Conservation (phyloP, 2,329 filamentous ascomycete genomes). For the Ophiostoma sp. region DNA sequence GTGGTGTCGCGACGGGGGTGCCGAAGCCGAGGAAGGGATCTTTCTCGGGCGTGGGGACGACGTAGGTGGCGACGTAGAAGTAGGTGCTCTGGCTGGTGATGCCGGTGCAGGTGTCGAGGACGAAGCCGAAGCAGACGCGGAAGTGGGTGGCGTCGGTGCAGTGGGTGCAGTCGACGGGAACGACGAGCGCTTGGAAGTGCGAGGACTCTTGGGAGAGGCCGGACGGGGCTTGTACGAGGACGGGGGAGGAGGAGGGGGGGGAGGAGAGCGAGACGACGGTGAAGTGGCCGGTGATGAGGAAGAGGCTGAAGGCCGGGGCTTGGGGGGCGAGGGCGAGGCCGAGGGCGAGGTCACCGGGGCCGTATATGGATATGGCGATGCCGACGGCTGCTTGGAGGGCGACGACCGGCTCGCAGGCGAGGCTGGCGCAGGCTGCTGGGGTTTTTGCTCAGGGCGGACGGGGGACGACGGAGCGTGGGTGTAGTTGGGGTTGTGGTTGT, state of each 20-base stretch:
- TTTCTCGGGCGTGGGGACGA: slow-evolving; percentile 15
- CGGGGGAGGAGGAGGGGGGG: slow-evolving; percentile 10
- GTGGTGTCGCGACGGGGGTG: slow-evolving; percentile 5
- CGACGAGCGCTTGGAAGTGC: slow-evolving; percentile 5
- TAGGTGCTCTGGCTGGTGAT: background rate
- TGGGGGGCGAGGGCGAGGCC: slow-evolving; percentile 19
- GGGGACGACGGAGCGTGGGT: background rate
- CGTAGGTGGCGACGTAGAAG: slow-evolving; percentile 16
- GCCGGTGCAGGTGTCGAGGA: background rate
- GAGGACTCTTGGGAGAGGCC: slow-evolving; percentile 2
- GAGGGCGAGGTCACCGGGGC: background rate
- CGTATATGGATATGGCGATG: background rate
- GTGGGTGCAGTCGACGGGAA: slow-evolving; percentile 2
- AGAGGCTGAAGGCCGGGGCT: background rate
- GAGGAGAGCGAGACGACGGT: slow-evolving; percentile 13
- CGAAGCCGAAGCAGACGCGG: slow-evolving; percentile 14
- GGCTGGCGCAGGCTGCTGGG: slow-evolving; percentile 16
- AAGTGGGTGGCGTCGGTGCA: slow-evolving; percentile 11
- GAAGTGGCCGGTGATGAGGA: background rate
- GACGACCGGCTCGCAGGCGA: slow-evolving; percentile 27
- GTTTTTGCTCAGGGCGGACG: background rate
- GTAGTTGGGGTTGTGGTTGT: background rate
- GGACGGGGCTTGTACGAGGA: background rate
- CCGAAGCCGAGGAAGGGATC: slow-evolving; percentile 4
- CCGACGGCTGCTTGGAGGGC: slow-evolving; percentile 33